Base-by-base conservation (phyloP, 352 stramenopile genomes). In the Paralagenidium karlingii region DNA sequence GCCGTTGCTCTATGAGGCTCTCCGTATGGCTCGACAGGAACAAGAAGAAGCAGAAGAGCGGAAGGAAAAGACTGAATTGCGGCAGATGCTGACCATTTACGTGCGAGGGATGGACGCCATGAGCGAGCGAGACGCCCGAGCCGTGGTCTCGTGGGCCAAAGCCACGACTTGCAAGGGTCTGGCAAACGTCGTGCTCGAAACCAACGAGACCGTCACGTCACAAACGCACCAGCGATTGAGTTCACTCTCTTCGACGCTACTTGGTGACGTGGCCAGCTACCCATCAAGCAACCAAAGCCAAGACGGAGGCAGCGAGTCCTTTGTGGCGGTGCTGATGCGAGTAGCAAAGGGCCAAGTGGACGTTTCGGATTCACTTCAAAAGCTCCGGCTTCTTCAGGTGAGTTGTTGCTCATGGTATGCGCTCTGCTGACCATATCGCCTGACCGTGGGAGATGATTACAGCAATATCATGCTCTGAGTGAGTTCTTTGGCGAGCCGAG, bases 241-340 rank as follows among this genome's bases (percentile, higher is more conserved):
- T n/a, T n/a, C n/a, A n/a, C n/a, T n/a, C n/a, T n/a, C n/a, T n/a
- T n/a, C n/a, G n/a, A n/a, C n/a, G n/a, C n/a, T n/a, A n/a, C n/a
- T n/a, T n/a, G n/a, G n/a, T n/a, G n/a, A n/a, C n/a, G n/a, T n/a
- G n/a, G n/a, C n/a, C n/a, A n/a, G n/a, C n/a, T n/a, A n/a, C n/a
- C n/a, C n/a, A n/a, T n/a, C n/a, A n/a, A n/a, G n/a, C n/a, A n/a
- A n/a, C n/a, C 61, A 80, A 34, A 15, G 11, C 28, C 28, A 32
- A 1, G 48, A 45, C 6, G 48, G 51, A 6, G 54, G 67, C 22
- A n/a, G n/a, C n/a, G n/a, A n/a, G n/a, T n/a, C n/a, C n/a, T 82
- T 85, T 44, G 58, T 83, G 24, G 61, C 61, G 12, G 70, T 88
- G 19, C 50, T 84, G 24, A 34, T 88, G 43, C 74, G 70, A 13